Evolutionary conservation across 805 yeast genomes (phyloP).

Genomic region (Starmerella khaoyaiensis): DNA sequence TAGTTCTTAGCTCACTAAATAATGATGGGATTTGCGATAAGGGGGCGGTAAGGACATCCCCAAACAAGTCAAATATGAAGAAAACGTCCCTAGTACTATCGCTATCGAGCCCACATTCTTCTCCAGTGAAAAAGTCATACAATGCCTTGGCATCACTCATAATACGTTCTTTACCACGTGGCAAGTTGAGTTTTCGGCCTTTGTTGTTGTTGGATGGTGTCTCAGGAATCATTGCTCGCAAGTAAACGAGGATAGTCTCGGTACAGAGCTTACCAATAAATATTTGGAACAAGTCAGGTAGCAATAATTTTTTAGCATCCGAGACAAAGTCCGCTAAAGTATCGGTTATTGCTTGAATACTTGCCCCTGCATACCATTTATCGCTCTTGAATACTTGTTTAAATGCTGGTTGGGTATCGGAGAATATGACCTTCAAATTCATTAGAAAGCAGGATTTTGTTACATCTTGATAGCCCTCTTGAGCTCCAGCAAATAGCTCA

Average conservation of each 20-base stretch:
- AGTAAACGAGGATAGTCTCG: constrained; percentile 38
- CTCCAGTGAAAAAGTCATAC: constrained; percentile 39
- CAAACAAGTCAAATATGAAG: constrained; percentile 46
- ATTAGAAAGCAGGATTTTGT: constrained; percentile 51
- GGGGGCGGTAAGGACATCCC: constrained; percentile 41
- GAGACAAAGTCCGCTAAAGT: constrained; percentile 63
- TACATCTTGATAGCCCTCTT: constrained; percentile 67
- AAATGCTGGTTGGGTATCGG: constrained; percentile 55
- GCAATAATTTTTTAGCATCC: constrained; percentile 45
- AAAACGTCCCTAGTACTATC: constrained; percentile 38
- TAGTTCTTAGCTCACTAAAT: constrained; percentile 49
- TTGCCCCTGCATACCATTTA: constrained; percentile 51
- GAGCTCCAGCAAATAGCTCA: constrained; percentile 44
- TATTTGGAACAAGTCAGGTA: constrained; percentile 41
- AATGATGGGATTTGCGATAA: constrained; percentile 38
- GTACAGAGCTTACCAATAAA: constrained; percentile 43
- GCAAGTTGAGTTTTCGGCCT: constrained; percentile 27
- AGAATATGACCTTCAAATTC: constrained; percentile 48
- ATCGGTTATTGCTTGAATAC: constrained; percentile 50
- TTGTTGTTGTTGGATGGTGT: neutral
- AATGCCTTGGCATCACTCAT: constrained; percentile 49
- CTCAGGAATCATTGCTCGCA: constrained; percentile 35
- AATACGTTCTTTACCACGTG: constrained; percentile 36
- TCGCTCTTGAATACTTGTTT: constrained; percentile 46
- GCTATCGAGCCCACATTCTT: constrained; percentile 26